Conservation (phyloP, 768 basidiomycete species). For the Mycena crocata region DNA sequence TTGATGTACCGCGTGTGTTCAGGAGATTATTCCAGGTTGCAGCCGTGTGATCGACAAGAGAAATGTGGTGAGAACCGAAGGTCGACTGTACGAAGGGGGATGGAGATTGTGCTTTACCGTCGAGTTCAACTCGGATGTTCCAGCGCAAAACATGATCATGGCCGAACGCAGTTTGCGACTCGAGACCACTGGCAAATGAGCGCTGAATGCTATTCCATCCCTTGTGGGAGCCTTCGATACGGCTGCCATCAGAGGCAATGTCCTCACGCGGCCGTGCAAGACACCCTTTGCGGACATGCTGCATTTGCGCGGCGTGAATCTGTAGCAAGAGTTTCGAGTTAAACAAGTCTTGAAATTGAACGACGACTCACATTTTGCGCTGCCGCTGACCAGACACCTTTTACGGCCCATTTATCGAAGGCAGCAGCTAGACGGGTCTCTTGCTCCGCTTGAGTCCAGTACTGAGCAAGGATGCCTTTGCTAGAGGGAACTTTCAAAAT, state of each 20-base stretch:
- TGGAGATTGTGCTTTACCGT: neutral
- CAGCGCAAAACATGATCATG: too few relatives aligned
- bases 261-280: slow-evolving; percentile 34
- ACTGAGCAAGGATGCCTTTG: slow-evolving; percentile 21
- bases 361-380: slow-evolving; percentile 25
- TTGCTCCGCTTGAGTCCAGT: slow-evolving; percentile 35
- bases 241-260: too few relatives aligned
- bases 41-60: too few relatives aligned
- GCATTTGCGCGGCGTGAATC: too few relatives aligned
- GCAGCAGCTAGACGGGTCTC: slow-evolving; percentile 22
- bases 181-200: slow-evolving; percentile 37
- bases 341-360: neutral
- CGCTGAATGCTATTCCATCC: slow-evolving; percentile 40
- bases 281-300: slow-evolving; percentile 44
- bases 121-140: slow-evolving; percentile 33
- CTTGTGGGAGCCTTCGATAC: too few relatives aligned
- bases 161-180: too few relatives aligned
- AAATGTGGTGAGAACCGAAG: too few relatives aligned
- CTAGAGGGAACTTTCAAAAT: slow-evolving; percentile 26
- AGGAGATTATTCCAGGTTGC: slow-evolving; percentile 15
- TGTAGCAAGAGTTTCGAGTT: slow-evolving; percentile 40
- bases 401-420: slow-evolving; percentile 28
- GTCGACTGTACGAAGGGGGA: slow-evolving; percentile 26
- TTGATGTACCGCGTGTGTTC: neutral
- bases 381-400: slow-evolving; percentile 36